phyloP scores from a whole-genome alignment of 257 asterid genomes.

The Solanum verrucosum region DNA sequence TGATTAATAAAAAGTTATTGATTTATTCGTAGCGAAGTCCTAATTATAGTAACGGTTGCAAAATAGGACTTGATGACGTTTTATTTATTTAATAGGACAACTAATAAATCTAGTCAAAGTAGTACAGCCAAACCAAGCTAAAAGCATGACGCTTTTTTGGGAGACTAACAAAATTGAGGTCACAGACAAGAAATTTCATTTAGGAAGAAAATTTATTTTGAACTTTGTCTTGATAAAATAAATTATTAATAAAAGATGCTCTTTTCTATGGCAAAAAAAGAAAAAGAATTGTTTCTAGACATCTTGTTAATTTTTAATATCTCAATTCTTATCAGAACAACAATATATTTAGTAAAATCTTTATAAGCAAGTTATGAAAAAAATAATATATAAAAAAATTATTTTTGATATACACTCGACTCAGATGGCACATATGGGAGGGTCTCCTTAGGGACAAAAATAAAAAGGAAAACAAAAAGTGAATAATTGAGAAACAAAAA shows the following conservation, averaged over 20 bases:
- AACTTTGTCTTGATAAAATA: neutral
- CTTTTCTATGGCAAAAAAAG: neutral
- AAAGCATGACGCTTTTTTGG: neutral
- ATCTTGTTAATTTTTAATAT: neutral
- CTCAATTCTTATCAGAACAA: neutral
- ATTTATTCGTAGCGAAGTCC: no score
- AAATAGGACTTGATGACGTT: neutral
- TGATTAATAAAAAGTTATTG: no score
- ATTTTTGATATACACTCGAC: neutral
- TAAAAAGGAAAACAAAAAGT: neutral
- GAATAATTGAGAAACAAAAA: neutral
- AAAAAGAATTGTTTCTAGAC: neutral
- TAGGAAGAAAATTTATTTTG: neutral
- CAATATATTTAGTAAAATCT: neutral
- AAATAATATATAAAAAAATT: rapidly evolving
- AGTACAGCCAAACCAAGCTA: neutral
- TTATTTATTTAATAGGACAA: neutral
- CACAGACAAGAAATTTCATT: neutral
- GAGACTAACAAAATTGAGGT: neutral
- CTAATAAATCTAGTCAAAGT: neutral
- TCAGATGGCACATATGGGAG: no score
- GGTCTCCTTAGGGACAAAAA: neutral
- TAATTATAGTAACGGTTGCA: neutral
- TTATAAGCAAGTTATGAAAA: neutral
- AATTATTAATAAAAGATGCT: neutral